Percentiles rank a stretch among this genome's conserved stretches.
These are phyloP conservation scores for Astrephomene gubernaculifera DNA, from an alignment of 139 green algal genomes.

Conservation along the genomic window DNA sequence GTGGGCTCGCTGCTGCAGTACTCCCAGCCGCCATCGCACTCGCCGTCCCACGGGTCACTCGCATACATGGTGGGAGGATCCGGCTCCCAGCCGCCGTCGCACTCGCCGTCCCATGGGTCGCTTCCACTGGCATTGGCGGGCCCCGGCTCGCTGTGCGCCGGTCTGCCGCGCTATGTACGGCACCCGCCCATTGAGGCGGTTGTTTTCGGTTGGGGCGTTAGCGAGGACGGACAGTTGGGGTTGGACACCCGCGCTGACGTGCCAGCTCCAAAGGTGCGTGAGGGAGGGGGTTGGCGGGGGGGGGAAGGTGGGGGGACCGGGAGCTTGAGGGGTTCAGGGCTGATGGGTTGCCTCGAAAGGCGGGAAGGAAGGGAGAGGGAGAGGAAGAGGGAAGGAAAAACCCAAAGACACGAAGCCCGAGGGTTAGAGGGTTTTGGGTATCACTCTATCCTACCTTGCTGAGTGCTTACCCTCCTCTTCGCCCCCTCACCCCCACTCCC, in stretches of 20 bases:
- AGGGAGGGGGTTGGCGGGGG: not conserved
- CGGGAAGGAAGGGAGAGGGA: not conserved
- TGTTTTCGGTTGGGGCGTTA: constrained; percentile 87
- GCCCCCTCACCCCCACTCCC: not conserved
- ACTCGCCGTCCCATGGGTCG: not conserved
- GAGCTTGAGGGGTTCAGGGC: too few relatives aligned
- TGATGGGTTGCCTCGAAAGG: too few relatives aligned
- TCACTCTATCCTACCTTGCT: too few relatives aligned
- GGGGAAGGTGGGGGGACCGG: not conserved
- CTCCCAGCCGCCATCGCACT: too few relatives aligned
- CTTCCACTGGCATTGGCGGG: constrained; percentile 16
- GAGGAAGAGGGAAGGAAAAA: too few relatives aligned
- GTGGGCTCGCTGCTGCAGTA: too few relatives aligned
- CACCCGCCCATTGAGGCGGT: constrained; percentile 86
- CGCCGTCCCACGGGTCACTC: too few relatives aligned
- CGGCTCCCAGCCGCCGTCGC: too few relatives aligned
- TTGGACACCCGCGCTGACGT: constrained; percentile 36
- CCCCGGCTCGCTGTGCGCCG: constrained; percentile 33
- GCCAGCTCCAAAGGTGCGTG: constrained; percentile 43
- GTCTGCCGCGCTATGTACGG: constrained; percentile 33
- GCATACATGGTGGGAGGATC: too few relatives aligned
- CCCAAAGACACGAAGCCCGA: too few relatives aligned
- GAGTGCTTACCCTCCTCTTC: not conserved
- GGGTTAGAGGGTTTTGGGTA: too few relatives aligned
- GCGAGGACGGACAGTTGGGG: constrained; percentile 90